Evolutionary conservation across 2,329 filamentous ascomycete species (phyloP), one percentile per base, ranked within the genome.

Genomic region (Tolypocladium cylindrosporum): DNA sequence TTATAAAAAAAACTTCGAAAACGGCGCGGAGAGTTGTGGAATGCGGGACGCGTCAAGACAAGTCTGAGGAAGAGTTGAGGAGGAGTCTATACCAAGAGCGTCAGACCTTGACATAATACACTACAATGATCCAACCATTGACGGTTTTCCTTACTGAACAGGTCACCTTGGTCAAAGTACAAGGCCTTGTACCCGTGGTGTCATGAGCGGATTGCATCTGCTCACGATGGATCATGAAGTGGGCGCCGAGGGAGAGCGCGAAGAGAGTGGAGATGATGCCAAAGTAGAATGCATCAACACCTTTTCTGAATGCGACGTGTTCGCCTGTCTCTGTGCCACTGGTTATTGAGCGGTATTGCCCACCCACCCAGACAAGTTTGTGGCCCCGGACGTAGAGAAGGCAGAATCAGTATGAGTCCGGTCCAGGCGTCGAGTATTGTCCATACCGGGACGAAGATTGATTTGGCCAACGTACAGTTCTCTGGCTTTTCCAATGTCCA

Each of bases 401-500:
- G 66, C 67, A 66, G 58, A 65, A 61, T 65, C 73, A 76, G 75
- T 76, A 78, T 77, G 75, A 76, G 65, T 67, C 66, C 63, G 64
- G 65, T 64, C 68, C 66, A 60, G 67, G 65, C 56, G 66, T 74
- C 61, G 69, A 74, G 57, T 71, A 68, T 66, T 73, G 73, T 70
- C 71, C 74, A 50, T 67, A 68, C 56, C 69, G 24, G 75, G 72
- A 64, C 73, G 58, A 69, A 72, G 61, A 59, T 74, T 67, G 69
- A 73, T 64, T 73, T 66, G 62, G 64, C 66, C 59, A 63, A 72
- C 62, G 68, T 77, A 58, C 71, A 76, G 62, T 73, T 68, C 60
- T 72, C 75, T 61, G 67, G 77, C 64, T 78, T 74, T 67, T 74
- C 72, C 60, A 69, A 75, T 39, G 66, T 78, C 55, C 68, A 76